These are phyloP conservation scores for Ophiorrhiza pumila DNA, from an alignment of 257 asterid species.

Conservation along the genomic window DNA sequence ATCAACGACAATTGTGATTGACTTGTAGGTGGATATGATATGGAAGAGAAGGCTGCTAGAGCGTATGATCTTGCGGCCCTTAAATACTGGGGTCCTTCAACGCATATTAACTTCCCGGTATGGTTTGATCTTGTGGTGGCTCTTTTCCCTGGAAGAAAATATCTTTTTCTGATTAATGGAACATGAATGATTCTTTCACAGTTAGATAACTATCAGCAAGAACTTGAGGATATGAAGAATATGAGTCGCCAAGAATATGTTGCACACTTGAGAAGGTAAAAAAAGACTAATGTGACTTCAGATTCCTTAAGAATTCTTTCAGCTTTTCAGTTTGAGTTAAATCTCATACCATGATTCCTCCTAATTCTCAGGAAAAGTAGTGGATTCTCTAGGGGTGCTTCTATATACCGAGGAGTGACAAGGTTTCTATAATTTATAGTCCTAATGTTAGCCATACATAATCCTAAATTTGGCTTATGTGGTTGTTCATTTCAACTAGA, in stretches of 20 bases:
- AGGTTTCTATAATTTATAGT: slow-evolving; percentile 21
- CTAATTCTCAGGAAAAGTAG: slow-evolving; percentile 37
- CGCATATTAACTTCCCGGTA: slow-evolving; percentile 78
- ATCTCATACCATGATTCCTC: not conserved
- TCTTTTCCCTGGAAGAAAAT: not conserved
- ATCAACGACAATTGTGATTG: not conserved
- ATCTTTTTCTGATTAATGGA: not conserved
- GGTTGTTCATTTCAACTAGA: not conserved
- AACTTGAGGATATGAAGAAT: slow-evolving; percentile 82
- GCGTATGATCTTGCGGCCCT: slow-evolving; percentile 95
- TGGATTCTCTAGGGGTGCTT: slow-evolving; percentile 49
- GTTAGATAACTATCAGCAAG: slow-evolving; percentile 76
- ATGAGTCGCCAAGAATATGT: slow-evolving; percentile 89
- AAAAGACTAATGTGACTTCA: not conserved
- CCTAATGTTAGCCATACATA: not conserved
- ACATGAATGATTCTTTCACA: slow-evolving; percentile 12
- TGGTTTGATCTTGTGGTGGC: not conserved
- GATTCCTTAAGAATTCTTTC: not conserved
- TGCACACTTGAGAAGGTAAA: slow-evolving; percentile 80
- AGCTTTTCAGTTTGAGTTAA: not conserved
- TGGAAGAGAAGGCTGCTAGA: slow-evolving; percentile 98
- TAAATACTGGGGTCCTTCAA: slow-evolving; percentile 91
- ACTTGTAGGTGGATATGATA: slow-evolving; percentile 75
- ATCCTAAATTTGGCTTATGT: not conserved
- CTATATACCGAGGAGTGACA: slow-evolving; percentile 49